phyloP scores from a whole-genome alignment of 2,329 filamentous ascomycete genomes.

The Hymenotorrendiella dingleyae region DNA sequence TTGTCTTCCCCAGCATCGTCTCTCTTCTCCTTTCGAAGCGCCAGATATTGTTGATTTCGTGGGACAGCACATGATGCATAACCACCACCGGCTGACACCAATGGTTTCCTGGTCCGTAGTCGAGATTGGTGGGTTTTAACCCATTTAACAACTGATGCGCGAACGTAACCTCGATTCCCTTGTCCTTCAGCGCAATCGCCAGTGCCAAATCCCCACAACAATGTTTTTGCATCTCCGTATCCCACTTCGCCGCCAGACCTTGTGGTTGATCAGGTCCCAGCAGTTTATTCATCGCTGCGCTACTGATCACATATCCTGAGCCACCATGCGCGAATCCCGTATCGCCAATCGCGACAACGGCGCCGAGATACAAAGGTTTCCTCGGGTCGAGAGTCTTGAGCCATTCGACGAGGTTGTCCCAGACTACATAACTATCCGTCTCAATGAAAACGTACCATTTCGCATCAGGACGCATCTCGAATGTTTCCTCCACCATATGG shows the following conservation, averaged over 20 bases:
- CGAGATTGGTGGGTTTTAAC: constrained; percentile 45
- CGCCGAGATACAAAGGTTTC: constrained; percentile 44
- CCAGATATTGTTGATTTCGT: constrained; percentile 46
- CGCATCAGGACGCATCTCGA: constrained; percentile 40
- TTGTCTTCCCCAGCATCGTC: neutral
- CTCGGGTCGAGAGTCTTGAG: constrained; percentile 37
- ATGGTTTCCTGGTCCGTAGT: constrained; percentile 33
- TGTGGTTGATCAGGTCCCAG: constrained; percentile 32
- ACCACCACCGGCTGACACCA: constrained; percentile 52
- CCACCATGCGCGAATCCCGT: constrained; percentile 49
- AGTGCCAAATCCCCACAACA: constrained; percentile 50
- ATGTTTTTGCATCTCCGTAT: constrained; percentile 33
- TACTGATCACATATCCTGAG: constrained; percentile 46
- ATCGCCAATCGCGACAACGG: constrained; percentile 37
- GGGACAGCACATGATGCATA: constrained; percentile 48
- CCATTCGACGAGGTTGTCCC: constrained; percentile 45
- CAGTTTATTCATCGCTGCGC: constrained; percentile 43
- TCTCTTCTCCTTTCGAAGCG: constrained; percentile 40
- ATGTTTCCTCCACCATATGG: constrained; percentile 50
- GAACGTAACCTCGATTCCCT: constrained; percentile 35
- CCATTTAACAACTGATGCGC: constrained; percentile 49
- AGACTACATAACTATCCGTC: constrained; percentile 50
- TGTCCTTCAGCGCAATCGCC: constrained; percentile 40
- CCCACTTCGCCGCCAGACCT: constrained; percentile 41
- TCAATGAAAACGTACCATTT: constrained; percentile 56